Evolutionary conservation across 208 protist species (phyloP).

Genomic region (Leishmania amazonensis): DNA sequence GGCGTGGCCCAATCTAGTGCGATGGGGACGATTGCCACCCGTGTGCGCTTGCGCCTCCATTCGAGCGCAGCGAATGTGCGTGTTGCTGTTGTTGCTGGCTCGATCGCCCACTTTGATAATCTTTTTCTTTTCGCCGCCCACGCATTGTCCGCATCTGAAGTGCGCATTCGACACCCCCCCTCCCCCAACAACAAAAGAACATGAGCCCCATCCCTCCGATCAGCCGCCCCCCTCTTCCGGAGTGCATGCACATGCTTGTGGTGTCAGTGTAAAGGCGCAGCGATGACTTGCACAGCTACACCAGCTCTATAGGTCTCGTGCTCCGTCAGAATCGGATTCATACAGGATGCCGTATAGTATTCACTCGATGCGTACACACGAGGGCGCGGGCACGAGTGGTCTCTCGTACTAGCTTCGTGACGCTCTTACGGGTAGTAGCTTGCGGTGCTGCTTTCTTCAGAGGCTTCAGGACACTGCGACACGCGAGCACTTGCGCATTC

Average conservation of each 20-base stretch:
- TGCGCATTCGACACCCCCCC: neutral
- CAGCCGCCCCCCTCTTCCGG: neutral
- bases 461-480: neutral
- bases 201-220: neutral
- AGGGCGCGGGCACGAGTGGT: neutral
- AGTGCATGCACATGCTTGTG: neutral
- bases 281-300: neutral
- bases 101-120: neutral
- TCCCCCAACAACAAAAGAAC: neutral
- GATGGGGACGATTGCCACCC: neutral
- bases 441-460: neutral
- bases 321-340: neutral
- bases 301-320: neutral
- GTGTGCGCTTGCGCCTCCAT: neutral
- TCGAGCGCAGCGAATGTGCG: neutral
- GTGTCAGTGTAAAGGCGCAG: neutral
- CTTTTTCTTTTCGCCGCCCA: neutral
- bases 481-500: neutral
- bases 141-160: neutral
- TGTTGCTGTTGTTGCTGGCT: neutral
- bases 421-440: neutral
- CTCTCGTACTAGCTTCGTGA: neutral
- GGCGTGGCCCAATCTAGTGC: neutral
- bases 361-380: neutral
- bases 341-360: neutral